phyloP scores from a whole-genome alignment of 805 yeast species.

The Tetrapisispora pingtungensis region DNA sequence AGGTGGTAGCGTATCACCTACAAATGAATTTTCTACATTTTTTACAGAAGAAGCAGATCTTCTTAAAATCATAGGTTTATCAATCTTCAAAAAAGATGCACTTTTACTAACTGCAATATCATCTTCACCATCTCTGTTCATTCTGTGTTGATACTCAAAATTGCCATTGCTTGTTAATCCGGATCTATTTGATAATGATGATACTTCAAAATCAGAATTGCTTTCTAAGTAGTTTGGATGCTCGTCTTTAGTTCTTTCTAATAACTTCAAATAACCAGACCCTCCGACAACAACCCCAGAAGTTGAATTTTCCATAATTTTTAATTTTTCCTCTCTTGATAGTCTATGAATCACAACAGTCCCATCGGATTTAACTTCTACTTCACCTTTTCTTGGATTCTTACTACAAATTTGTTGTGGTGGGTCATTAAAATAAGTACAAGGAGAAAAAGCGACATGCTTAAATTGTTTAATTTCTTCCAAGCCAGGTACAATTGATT shows the following conservation, averaged over 20 bases:
- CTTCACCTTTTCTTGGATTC: constrained; percentile 75
- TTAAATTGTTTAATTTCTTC: constrained; percentile 37
- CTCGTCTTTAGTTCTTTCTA: constrained; percentile 3
- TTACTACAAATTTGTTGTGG: constrained; percentile 85
- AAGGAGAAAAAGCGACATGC: constrained; percentile 69
- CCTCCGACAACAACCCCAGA: constrained; percentile 76
- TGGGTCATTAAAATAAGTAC: constrained; percentile 70
- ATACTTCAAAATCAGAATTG: neutral
- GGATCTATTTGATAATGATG: constrained; percentile 1
- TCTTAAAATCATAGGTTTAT: constrained; percentile 37
- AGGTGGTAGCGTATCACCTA: constrained; percentile 26
- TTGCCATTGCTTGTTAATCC: neutral
- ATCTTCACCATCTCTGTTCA: constrained; percentile 29
- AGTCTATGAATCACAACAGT: constrained; percentile 45
- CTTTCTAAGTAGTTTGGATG: neutral
- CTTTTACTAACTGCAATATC: constrained; percentile 29
- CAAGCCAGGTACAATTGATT: constrained; percentile 31
- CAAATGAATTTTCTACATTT: constrained; percentile 8
- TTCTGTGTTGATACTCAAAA: constrained; percentile 2
- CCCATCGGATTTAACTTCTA: constrained; percentile 47
- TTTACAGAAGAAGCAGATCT: constrained; percentile 21
- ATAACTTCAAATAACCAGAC: constrained; percentile 42
- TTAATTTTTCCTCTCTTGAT: constrained; percentile 44
- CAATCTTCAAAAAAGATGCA: constrained; percentile 32
- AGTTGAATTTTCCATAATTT: constrained; percentile 36